phyloP scores from a whole-genome alignment of 352 stramenopile genomes.

The Phytophthora meadii region DNA sequence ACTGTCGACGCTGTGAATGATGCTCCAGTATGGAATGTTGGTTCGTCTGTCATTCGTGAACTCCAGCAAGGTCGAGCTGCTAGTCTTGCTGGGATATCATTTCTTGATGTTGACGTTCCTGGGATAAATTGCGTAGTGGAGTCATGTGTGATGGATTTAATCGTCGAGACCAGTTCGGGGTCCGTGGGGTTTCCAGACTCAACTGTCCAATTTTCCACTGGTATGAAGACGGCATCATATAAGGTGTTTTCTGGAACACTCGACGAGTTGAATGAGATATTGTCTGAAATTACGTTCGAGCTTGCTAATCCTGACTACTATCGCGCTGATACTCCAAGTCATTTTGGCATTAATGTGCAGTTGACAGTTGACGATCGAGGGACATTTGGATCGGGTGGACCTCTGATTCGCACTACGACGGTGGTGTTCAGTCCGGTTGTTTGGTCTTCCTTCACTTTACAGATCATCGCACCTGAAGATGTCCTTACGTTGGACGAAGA shows the following conservation, averaged over 20 bases:
- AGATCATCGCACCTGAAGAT: conserved; percentile 25
- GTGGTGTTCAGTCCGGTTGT: conserved; percentile 41
- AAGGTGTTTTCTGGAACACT: conserved; percentile 45
- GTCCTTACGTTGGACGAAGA: conserved; percentile 56
- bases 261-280: conserved; percentile 44
- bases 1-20: conserved; percentile 64
- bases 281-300: conserved; percentile 59
- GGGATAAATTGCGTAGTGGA: conserved; percentile 26
- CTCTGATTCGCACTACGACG: conserved; percentile 45
- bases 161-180: conserved; percentile 53
- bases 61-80: conserved; percentile 31
- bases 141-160: conserved; percentile 60
- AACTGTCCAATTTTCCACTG: conserved; percentile 19
- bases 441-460: conserved; percentile 36
- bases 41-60: conserved; percentile 24
- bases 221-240: conserved; percentile 30
- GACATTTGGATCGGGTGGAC: conserved; percentile 53
- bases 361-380: conserved; percentile 68
- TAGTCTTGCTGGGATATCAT: conserved; percentile 47
- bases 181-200: conserved; percentile 43
- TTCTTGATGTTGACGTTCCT: conserved; percentile 57
- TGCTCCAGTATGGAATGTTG: conserved; percentile 55
- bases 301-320: conserved; percentile 39
- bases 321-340: conserved; percentile 22
- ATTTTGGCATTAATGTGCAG: conserved; percentile 47